Evolutionary conservation across 164 flowering plant genomes (phyloP).

Genomic region (Kalanchoe fedtschenkoi): DNA sequence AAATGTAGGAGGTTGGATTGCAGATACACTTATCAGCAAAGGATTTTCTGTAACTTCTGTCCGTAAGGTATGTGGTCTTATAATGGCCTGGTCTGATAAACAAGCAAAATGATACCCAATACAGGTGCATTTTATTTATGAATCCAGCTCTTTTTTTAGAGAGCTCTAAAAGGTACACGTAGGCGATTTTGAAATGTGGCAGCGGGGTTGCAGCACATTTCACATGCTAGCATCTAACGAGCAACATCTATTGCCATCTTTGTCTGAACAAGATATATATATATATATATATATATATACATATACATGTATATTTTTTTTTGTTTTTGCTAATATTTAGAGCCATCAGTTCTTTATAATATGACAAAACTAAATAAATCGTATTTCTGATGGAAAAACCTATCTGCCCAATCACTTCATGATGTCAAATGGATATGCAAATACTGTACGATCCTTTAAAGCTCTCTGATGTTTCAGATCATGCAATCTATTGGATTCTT

Average conservation of each 20-base stretch:
- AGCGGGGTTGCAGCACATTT: neutral
- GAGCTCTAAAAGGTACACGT: neutral
- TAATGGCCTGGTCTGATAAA: too few relatives aligned
- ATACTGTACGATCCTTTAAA: neutral
- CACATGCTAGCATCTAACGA: neutral
- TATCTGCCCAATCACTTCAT: neutral
- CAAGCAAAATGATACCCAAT: too few relatives aligned
- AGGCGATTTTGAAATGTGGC: neutral
- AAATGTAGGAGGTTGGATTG: slow-evolving; percentile 98
- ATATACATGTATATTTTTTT: too few relatives aligned
- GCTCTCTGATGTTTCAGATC: slow-evolving; percentile 42
- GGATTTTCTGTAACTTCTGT: slow-evolving; percentile 88
- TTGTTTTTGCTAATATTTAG: too few relatives aligned
- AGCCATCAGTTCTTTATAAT: too few relatives aligned
- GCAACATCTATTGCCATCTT: neutral
- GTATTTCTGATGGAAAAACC: neutral
- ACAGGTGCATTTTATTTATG: too few relatives aligned
- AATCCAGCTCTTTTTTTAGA: too few relatives aligned
- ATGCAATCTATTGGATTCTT: slow-evolving; percentile 97
- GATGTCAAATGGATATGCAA: neutral
- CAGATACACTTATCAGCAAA: slow-evolving; percentile 87
- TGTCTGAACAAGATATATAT: neutral
- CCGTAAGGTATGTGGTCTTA: slow-evolving; percentile 60
- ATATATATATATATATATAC: too few relatives aligned
- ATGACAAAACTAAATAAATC: neutral